These are phyloP conservation scores for Epichloe baconii DNA, from an alignment of 2,329 filamentous ascomycete species.

Conservation along the genomic window DNA sequence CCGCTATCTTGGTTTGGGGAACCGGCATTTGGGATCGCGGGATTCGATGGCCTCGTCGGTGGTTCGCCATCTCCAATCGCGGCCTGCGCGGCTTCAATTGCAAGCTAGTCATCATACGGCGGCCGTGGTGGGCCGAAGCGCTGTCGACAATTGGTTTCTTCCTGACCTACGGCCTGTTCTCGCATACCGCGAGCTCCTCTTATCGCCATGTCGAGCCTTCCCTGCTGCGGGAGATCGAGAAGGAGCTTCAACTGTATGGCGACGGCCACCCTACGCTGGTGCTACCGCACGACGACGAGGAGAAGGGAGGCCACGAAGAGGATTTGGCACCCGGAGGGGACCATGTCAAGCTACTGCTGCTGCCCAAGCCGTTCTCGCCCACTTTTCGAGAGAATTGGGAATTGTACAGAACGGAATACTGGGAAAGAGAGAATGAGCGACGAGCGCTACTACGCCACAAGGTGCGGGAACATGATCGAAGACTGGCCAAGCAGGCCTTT, in stretches of 20 bases:
- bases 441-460: slow-evolving; percentile 59
- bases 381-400: slow-evolving; percentile 97
- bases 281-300: slow-evolving; percentile 39
- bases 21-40: slow-evolving; percentile 95
- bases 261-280: slow-evolving; percentile 29
- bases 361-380: slow-evolving; percentile 89
- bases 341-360: slow-evolving; percentile 76
- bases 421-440: slow-evolving; percentile 91
- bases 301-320: slow-evolving; percentile 64
- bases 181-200: slow-evolving; percentile 51
- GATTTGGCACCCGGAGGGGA: slow-evolving; percentile 84
- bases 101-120: slow-evolving; percentile 82
- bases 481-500: slow-evolving; percentile 53
- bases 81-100: slow-evolving; percentile 88
- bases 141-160: slow-evolving; percentile 63
- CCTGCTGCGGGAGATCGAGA: slow-evolving; percentile 46
- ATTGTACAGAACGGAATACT: slow-evolving; percentile 84
- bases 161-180: slow-evolving; percentile 62
- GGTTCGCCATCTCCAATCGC: slow-evolving; percentile 80
- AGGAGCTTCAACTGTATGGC: slow-evolving; percentile 36
- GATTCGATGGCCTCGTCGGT: slow-evolving; percentile 83
- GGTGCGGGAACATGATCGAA: slow-evolving; percentile 54
- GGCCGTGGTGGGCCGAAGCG: slow-evolving; percentile 69
- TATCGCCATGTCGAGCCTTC: slow-evolving; percentile 66
- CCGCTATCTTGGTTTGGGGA: slow-evolving; percentile 76